phyloP scores from a whole-genome alignment of 164 flowering plant species.

The Kalanchoe fedtschenkoi region DNA sequence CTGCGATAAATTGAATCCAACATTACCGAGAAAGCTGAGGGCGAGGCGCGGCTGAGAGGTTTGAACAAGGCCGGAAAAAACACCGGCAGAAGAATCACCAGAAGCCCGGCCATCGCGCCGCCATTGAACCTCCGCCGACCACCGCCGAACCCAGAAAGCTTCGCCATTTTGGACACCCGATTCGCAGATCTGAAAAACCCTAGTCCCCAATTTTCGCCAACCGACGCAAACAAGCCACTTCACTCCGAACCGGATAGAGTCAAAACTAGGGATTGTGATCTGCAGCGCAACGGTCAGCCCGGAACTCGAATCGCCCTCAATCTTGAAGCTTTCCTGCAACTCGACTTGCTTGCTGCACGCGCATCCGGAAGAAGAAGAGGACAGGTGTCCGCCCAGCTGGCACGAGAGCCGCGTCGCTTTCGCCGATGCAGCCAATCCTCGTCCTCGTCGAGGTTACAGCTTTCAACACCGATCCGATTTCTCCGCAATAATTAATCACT shows the following conservation, averaged over 20 bases:
- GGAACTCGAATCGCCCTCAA: background rate
- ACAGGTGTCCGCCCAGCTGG: background rate
- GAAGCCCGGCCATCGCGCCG: slow-evolving; percentile 35
- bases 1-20: background rate
- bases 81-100: slow-evolving; percentile 40
- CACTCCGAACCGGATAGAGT: background rate
- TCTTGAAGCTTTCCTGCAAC: background rate
- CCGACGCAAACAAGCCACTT: background rate
- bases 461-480: no score
- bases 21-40: slow-evolving; percentile 60
- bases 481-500: no score
- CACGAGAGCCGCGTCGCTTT: background rate
- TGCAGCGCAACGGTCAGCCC: background rate
- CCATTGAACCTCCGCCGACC: slow-evolving; percentile 11
- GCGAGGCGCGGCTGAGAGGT: slow-evolving; percentile 49
- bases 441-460: background rate
- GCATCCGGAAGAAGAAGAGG: background rate
- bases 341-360: background rate
- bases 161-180: slow-evolving; percentile 5
- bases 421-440: background rate
- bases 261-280: background rate
- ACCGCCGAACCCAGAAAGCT: slow-evolving; percentile 3
- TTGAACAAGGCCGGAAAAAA: slow-evolving; percentile 34
- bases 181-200: background rate
- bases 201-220: slow-evolving; percentile 5